Base-by-base conservation (phyloP, 2,329 filamentous ascomycete species). In the Monilinia laxa region DNA sequence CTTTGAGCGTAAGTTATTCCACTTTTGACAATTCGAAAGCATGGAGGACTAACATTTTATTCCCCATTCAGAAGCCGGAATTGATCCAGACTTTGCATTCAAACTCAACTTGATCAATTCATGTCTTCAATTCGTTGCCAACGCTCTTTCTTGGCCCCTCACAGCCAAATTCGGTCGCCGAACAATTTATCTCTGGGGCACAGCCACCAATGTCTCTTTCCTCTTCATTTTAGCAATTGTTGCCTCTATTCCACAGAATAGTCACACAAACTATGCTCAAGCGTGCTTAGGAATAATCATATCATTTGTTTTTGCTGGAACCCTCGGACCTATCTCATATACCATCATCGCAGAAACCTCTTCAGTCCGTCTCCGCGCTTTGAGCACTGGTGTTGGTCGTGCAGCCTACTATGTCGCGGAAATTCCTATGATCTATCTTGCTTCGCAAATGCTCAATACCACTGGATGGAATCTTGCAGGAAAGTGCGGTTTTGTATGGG, bases 341-440 rank as follows among this genome's bases (percentile, higher is more conserved):
- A 84, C 86, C 77, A 87, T 89, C 71, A 89, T 90, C 57, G 86
- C 84, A 71, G 87, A 90, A 77, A 89, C 87, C 2, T 88, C 87
- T 0, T 79, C 87, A 62, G 82, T 89, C 65, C 86, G 87, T 69
- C 86, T 90, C 40, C 77, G 87, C 58, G 84, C 87, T 57, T 78
- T 89, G n/a, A 89, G 84, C 3, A 89, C 87, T 31, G 87, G 86
- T 76, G 77, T 89, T 60, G 87, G 87, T 74, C 86, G 87, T 74
- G 87, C 78, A 64, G 78, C 80, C 16, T 90, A 90, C 81, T 89
- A 90, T 77, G 72, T 87, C 6, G 79, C 87, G 69, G 83, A 89
- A 67, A 89, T 89, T 75, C 86, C 87, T 72, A 87, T 84, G 73
- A 89, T 89, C 74, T 89, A 86, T 82, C 81, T 87, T 12, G 76